phyloP scores from a whole-genome alignment of 208 protist genomes.

The Borovskyia barvae region DNA sequence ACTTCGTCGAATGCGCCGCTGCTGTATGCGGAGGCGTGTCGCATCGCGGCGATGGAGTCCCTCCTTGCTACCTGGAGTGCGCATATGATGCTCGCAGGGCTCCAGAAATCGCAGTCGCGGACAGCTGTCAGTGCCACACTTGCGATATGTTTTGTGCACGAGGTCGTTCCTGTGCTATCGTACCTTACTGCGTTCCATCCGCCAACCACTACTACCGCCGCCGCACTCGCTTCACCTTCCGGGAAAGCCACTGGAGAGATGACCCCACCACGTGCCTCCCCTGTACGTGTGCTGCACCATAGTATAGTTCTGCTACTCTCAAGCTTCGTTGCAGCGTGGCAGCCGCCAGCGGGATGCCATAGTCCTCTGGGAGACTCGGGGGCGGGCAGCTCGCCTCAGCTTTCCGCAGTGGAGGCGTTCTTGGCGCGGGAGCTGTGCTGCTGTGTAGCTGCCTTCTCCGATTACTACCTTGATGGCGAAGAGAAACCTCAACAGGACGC shows the following conservation, averaged over 20 bases:
- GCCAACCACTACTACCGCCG: no score
- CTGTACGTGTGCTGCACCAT: not conserved
- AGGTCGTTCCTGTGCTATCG: slow-evolving; percentile 12
- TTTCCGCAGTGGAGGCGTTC: not conserved
- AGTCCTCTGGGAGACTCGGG: not conserved
- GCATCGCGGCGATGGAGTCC: slow-evolving; percentile 1
- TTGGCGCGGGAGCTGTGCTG: slow-evolving; percentile 8
- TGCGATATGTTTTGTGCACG: not conserved
- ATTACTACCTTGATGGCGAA: not conserved
- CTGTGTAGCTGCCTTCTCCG: not conserved
- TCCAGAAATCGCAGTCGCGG: not conserved
- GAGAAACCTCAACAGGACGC: not conserved
- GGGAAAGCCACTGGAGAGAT: no score
- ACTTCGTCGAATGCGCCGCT: not conserved
- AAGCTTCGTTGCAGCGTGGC: slow-evolving; percentile 16
- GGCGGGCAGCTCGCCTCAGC: not conserved
- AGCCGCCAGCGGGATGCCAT: not conserved
- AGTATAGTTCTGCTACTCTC: slow-evolving; percentile 11
- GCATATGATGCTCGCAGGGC: slow-evolving; percentile 7
- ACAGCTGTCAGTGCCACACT: not conserved
- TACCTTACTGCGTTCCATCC: no score
- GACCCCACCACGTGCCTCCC: no score
- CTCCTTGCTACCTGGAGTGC: slow-evolving; percentile 21
- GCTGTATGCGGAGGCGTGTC: not conserved
- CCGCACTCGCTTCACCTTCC: no score